Base-by-base conservation (phyloP, 768 basidiomycete genomes). In the Punctularia strigosozonata region DNA sequence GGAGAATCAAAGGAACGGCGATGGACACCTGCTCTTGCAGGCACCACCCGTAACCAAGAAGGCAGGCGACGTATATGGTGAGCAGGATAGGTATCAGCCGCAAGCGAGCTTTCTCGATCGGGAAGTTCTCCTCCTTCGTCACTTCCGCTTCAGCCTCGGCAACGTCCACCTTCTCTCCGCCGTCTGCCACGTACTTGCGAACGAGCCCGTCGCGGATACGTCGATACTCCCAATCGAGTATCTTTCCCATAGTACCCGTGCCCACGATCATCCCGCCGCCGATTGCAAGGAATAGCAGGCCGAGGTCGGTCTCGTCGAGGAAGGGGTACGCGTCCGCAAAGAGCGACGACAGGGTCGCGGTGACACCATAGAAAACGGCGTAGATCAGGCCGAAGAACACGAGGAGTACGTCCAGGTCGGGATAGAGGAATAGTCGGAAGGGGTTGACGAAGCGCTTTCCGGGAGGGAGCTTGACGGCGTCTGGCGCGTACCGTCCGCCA, bases 281-380 rank as follows among this genome's bases (percentile, higher is more conserved):
- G 37, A 80, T 69, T 1, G 77, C 73, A 39, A 90, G 59, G 60
- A 79, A 91, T 54, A 82, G 88, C 4, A 91, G 57, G 2, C 88
- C 88, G 23, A 84, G 66, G 18, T 72, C 66, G 3, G 76, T 75
- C 44, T 83, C 70, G 40, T 56, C 68, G 15, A 86, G 62, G 43
- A 57, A 66, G 0, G 75, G 68, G 45, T 90, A 88, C 1, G 66
- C 59, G 1, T 56, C 44, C 36, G 65, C 59, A 51, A 86, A 77
- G 0, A 79, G 62, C 1, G 77, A 69, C 1, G 81, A 75, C 13
- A 80, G 64, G 1, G 72, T 71, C 0, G 82, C 70, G 1, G 64
- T 68, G 22, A 80, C 69, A 25, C 66, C 69, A 46, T 80, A 80
- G 49, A 73, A 75, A 1, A 77, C 68, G 6, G 73, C 59, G 46